Evolutionary conservation across 225 moss, liverwort and hornwort genomes (phyloP), one percentile per base, ranked within the genome.

Genomic region (Marchantia paleacea): DNA sequence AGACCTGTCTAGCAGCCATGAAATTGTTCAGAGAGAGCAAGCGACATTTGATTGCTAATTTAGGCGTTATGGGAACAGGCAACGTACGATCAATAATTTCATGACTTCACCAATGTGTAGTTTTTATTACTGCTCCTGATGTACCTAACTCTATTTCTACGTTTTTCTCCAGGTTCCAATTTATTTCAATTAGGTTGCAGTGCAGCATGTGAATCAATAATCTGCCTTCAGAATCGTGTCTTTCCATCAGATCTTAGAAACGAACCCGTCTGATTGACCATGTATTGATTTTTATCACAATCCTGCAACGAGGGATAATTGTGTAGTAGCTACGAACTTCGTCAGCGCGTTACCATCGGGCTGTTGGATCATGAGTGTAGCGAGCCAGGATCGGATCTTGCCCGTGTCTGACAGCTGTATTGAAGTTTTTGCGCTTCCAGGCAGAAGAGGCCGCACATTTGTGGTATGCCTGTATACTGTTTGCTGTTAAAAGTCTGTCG

Each of bases 391-490:
- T 62, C 58, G 19, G 76, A 10, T 58, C 30, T 24, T 31, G 16
- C 77, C 29, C 26, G 57, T 61, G 61, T 65, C 51, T 78, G 75
- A 84, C 54, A 47, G 62, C 86, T 79, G 52, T 73, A 6, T 18
- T 50, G 69, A 72, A 28, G 19, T 76, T 54, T 73, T 55, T 82
- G 82, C 47, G 25, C 69, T 31, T 25, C 58, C 84, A 96, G 96
- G 89, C 88, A 50, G 94, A 90, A 88, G 94, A 96, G 85, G 86
- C 90, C 58, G 96, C 94, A 49, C 91, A 91, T 52, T 85, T 96
- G 50, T 96, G 94, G 96, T 88, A 86, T 84, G 96, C 96, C 53
- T 91, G 92, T 81, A 81, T 92, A 72, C 81, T 96, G 20, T 96
- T 92, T 67, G 89, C 86, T 52, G 92, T 96, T 19, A 94, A 96